Base-by-base conservation (phyloP, 192 early-diverging fungal species). In the Thoreauomyces humboldtii region DNA sequence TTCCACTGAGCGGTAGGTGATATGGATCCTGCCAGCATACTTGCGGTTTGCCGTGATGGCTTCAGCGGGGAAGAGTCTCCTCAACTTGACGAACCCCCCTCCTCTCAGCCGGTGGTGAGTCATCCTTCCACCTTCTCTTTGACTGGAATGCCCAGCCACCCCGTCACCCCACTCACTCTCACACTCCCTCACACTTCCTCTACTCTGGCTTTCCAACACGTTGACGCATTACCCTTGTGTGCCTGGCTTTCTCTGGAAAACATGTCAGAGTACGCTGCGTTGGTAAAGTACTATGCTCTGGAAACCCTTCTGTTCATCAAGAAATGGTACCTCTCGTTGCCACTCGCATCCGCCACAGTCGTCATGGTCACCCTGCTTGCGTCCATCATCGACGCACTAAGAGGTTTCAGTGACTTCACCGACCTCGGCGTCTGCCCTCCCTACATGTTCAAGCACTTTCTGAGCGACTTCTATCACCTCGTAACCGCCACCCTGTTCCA, bases 1-100 rank as follows among this genome's bases (percentile, higher is more conserved):
- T 70, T 74, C 72, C 72, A 70, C 14, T 70, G 46, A 17, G 69
- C 61, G 19, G 69, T 63, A 9, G 69, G 61, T 2, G 52, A 47
- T 24, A 43, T 29, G 11, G 15, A 44, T 48, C 28, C 45, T 24
- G 37, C 67, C 27, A 65, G 31, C 53, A 56, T 56, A n/a, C n/a
- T n/a, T n/a, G n/a, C n/a, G n/a, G n/a, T n/a, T n/a, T n/a, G n/a
- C n/a, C n/a, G n/a, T n/a, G n/a, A n/a, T n/a, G n/a, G n/a, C n/a
- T n/a, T n/a, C n/a, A n/a, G n/a, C n/a, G n/a, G n/a, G n/a, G n/a
- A n/a, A n/a, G n/a, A n/a, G n/a, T n/a, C n/a, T n/a, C n/a, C n/a
- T n/a, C n/a, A n/a, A n/a, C n/a, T n/a, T n/a, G n/a, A n/a, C n/a
- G n/a, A n/a, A n/a, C n/a, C n/a, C n/a, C n/a, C n/a, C n/a, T n/a